Conservation (phyloP, 225 moss, liverwort and hornwort species). For the Antitrichia curtipendula region DNA sequence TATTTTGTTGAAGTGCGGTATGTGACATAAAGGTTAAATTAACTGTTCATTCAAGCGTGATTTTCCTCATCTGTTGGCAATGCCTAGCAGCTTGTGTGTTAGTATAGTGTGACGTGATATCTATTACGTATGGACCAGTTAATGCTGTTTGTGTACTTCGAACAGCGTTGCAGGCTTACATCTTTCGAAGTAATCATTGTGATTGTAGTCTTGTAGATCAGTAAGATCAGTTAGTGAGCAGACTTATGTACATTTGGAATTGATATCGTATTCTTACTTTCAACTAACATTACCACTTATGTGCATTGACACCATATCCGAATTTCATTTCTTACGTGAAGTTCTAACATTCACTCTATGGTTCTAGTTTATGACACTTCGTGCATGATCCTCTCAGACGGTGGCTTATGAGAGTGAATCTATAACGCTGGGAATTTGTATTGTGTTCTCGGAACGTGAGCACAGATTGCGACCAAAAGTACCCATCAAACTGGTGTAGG, state of each 20-base stretch:
- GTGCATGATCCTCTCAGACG: background rate
- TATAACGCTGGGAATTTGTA: background rate
- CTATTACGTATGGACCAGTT: background rate
- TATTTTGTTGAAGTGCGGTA: background rate
- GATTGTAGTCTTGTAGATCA: background rate
- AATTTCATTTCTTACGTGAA: background rate
- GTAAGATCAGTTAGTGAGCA: background rate
- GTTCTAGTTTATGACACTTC: background rate
- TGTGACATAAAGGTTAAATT: background rate
- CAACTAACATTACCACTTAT: background rate
- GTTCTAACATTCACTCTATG: background rate
- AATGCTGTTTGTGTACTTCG: background rate
- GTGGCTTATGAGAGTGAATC: background rate
- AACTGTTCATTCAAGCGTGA: background rate
- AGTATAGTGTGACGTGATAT: background rate
- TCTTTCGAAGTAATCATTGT: background rate
- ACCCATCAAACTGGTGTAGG: background rate
- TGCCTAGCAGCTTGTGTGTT: background rate
- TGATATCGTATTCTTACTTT: background rate
- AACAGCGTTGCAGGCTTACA: background rate
- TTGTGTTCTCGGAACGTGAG: background rate
- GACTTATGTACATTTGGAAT: background rate
- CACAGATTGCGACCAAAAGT: background rate
- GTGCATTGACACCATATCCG: background rate
- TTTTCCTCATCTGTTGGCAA: background rate